Evolutionary conservation across 2,329 filamentous ascomycete species (phyloP), one percentile per base, ranked within the genome.

Genomic region (Alternaria alternata): DNA sequence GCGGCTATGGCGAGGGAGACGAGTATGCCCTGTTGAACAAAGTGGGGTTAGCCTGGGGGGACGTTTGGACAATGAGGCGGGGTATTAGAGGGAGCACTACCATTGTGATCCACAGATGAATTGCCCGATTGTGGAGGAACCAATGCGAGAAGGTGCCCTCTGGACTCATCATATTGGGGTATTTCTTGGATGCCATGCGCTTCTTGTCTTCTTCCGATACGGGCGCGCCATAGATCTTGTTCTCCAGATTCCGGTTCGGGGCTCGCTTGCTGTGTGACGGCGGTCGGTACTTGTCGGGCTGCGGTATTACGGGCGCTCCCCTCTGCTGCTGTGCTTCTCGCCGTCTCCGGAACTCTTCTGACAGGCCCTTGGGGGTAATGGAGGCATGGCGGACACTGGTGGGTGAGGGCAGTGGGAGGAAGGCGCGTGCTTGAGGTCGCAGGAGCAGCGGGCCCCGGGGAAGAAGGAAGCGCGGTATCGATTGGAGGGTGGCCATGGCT

Each of bases 151-250:
- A 93, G 0, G 91, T 92, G 6, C 93, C 92, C 74, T 90, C 84
- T 0, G 93, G 89, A 47, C 94, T 91, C 85, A 96, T 93, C 86
- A 96, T 89, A 70, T 94, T 90, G 1, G 95, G 95, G 77, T 98
- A 98, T 65, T 91, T 83, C 78, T 87, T 91, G 65, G 80, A 86
- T 67, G 83, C 85, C 82, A 92, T 92, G 62, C 85, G 85, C 63
- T 86, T 81, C 51, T 84, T 80, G 78, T 96, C 90, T 52, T 89
- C 85, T 20, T 85, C 81, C 16, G 87, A 88, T 62, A 93, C 80
- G 22, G 87, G 81, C 18, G 92, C 91, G 38, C 93, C 93, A 75
- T 96, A 96, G 78, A 90, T 88, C 70, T 85, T 84, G 30, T 89
- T 88, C 7, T 82, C 32, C 53, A 80, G 79, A 66, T 85, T 84